Percentiles rank a stretch among this genome's conserved stretches.
Evolutionary conservation across 2,329 filamentous ascomycete genomes (phyloP).

Genomic region (Scolecobasidium constrictum): DNA sequence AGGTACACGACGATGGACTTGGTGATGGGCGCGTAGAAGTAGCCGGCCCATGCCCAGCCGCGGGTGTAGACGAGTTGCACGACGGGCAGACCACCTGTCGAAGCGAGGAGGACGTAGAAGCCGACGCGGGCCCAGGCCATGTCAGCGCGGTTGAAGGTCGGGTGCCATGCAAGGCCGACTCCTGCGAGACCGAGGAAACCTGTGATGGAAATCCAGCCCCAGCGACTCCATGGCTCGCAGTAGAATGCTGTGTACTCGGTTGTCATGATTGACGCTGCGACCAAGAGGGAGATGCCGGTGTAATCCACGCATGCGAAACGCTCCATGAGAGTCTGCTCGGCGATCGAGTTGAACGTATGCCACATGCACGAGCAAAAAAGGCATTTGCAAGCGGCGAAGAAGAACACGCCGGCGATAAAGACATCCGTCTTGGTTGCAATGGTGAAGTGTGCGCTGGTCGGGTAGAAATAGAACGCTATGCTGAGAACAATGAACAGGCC

Average conservation of each 20-base stretch:
- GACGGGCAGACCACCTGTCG: constrained; percentile 82
- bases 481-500: constrained; percentile 80
- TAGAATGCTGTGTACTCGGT: constrained; percentile 99
- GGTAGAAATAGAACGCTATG: constrained; percentile 94
- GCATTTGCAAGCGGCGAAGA: constrained; percentile 90
- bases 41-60: constrained; percentile 67
- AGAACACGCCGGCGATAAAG: constrained; percentile 86
- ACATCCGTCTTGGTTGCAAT: constrained; percentile 81
- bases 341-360: constrained; percentile 98
- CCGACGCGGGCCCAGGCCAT: constrained; percentile 88
- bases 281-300: constrained; percentile 89
- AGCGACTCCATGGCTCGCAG: constrained; percentile 81
- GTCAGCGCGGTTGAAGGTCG: constrained; percentile 81
- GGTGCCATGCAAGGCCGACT: constrained; percentile 91
- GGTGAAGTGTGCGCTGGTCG: constrained; percentile 73
- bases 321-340: constrained; percentile 79
- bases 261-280: constrained; percentile 93
- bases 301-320: constrained; percentile 97
- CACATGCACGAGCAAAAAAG: constrained; percentile 90
- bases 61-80: constrained; percentile 71
- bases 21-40: constrained; percentile 79
- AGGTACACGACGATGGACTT: constrained; percentile 86
- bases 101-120: constrained; percentile 79
- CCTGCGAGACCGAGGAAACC: constrained; percentile 73
- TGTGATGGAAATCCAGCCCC: constrained; percentile 75